Evolutionary conservation across 139 green algal genomes (phyloP).

Genomic region (Edaphochlamys debaryana): DNA sequence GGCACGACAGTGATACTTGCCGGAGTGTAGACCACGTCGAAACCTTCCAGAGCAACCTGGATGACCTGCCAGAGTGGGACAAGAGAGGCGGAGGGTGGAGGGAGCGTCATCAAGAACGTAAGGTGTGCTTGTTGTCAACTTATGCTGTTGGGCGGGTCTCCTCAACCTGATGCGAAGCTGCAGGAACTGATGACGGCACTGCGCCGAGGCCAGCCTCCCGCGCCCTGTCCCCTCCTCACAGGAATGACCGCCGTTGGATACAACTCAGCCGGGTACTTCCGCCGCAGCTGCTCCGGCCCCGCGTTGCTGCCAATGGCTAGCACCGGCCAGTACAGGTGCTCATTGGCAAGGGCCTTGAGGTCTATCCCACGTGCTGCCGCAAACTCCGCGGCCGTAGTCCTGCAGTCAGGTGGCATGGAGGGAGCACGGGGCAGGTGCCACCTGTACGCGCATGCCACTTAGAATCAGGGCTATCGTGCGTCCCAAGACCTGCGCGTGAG

Average conservation of each 20-base stretch:
- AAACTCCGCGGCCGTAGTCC: background rate
- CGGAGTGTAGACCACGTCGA: slow-evolving; percentile 77
- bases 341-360: background rate
- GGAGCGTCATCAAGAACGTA: too few relatives aligned
- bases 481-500: too few relatives aligned
- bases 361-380: background rate
- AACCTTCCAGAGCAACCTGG: slow-evolving; percentile 60
- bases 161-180: too few relatives aligned
- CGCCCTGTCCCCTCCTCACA: background rate
- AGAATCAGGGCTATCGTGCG: too few relatives aligned
- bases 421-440: too few relatives aligned
- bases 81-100: too few relatives aligned
- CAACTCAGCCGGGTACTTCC: slow-evolving; percentile 59
- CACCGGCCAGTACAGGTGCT: slow-evolving; percentile 49
- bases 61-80: slow-evolving; percentile 22
- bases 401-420: background rate
- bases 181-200: too few relatives aligned
- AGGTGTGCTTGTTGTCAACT: too few relatives aligned
- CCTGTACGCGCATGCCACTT: too few relatives aligned
- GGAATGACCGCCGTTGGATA: slow-evolving; percentile 58
- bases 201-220: background rate
- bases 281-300: slow-evolving; percentile 61
- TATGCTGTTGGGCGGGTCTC: too few relatives aligned
- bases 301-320: slow-evolving; percentile 81
- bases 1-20: too few relatives aligned